Evolutionary conservation across 768 basidiomycete genomes (phyloP), one percentile per base, ranked within the genome.

Genomic region (Macrolepiota dolichaula): DNA sequence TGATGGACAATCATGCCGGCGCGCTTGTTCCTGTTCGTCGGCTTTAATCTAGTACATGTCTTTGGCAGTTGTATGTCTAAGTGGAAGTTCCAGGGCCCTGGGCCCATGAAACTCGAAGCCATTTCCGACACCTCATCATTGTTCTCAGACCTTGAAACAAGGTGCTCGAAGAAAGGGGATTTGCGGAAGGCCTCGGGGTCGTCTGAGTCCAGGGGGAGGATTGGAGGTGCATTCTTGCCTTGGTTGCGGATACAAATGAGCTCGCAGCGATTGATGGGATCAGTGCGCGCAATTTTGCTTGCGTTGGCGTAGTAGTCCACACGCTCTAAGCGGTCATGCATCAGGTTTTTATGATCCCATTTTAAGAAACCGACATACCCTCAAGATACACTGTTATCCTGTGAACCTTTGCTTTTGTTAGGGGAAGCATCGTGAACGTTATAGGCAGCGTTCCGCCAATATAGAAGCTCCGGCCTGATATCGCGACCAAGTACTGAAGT

Each of bases 31-130:
- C 84, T 87, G 69, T 91, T 95, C 10, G 94, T 91, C 66, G 92
- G 89, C 67, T 84, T 85, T 52, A 98, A 73, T 53, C 74, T 70
- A 22, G 70, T 70, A 66, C 88, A 91, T 1, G 85, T 81, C 15
- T 73, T 73, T 0, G 96, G 95, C 1, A 98, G 77, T 47, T 80
- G 79, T 47, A 98, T 69, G 32, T 84, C 77, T 56, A 84, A 81
- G 59, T 86, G 84, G 62, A 98, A 82, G 9, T 81, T 79, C 96
- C 96, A 98, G 12, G 96, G 96, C 0, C 96, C 96, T 2, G 85
- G 84, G 29, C 89, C 89, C 86, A 87, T 87, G 62, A 84, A 74
- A 47, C 69, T 78, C 22, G 88, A 84, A 29, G 81, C 84, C 52
- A 81, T 70, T 55, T 88, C 85, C 0, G 82, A 83, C 29, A 81